Base-by-base conservation (phyloP, 139 green algal genomes). In the Chlamydomonas asymmetrica region DNA sequence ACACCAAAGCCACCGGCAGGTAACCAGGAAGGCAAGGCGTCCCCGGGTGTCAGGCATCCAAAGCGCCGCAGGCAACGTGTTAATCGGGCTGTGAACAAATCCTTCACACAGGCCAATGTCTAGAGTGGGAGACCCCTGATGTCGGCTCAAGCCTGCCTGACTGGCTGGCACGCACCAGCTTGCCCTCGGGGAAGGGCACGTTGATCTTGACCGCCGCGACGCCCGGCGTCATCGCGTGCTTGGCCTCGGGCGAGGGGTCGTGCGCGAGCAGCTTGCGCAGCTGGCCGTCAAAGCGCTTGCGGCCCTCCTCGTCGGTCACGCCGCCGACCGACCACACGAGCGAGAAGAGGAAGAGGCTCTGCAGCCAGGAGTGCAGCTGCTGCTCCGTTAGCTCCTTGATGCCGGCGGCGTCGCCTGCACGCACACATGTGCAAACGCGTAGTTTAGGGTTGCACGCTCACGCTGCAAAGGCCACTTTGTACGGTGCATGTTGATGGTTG, bases 291-390 rank as follows among this genome's bases (percentile, higher is more conserved):
- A 91, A 91, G 37, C 66, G 59, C 4, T 60, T 49, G 13, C 89
- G 78, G 5, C 86, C 89, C 40, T 89, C 80, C 7, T 74, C 83
- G 22, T 95, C 83, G 31, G 84, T 88, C 31, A 88, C 85, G 54
- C 83, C 88, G 40, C 91, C 89, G 5, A 95, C 37, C 9, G 85
- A 91, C 91, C 91, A 95, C 54, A 93, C 76, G 10, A 92, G 60
- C 20, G 83, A 75, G 70, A 95, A 95, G 49, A 94, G 73, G 73
- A 95, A 93, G 35, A 84, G 71, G 74, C 76, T 80, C 69, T 92
- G 35, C 31, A 77, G 32, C 71, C 68, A 45, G 16, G 71, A 62
- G n/a, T 32, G 23, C 40, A 70, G 8, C 59, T 77, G 71, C 43
- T 9, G 4, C 18, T 77, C 71, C 31, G 71, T 70, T 0, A 77